Evolutionary conservation across 2,329 filamentous ascomycete species (phyloP), one percentile per base, ranked within the genome.

Genomic region (Fusarium redolens): DNA sequence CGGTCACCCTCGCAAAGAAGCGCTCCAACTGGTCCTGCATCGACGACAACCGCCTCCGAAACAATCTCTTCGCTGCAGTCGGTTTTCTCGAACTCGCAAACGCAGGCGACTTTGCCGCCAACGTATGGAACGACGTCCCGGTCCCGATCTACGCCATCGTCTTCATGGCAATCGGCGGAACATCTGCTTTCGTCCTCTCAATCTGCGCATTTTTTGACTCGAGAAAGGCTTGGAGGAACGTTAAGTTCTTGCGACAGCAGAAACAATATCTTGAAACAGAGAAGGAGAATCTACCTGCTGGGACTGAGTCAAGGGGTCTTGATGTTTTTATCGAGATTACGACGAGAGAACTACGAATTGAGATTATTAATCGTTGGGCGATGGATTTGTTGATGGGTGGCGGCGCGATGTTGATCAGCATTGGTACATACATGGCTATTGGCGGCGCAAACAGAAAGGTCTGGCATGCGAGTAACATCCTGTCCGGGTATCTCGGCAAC

Each of bases 401-500:
- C 20, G 86, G 86, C 0, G 84, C 86, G 0, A 61, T 89, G 3
- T 72, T 88, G 5, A 87, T 90, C 20, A 85, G 84, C 10, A 73
- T 82, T 0, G 88, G 88, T 13, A 88, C 88, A 1, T 82, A 85
- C 64, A 82, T 89, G 83, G 88, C 88, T 14, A 88, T 89, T 20
- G 85, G 80, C 3, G 87, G 88, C 3, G 83, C 81, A 1, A 81
- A 88, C 54, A 78, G 35, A 0, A 65, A 40, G 0, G 81, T 88
- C 1, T 89, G 78, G 61, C 7, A 78, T 1, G 83, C 85, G 1
- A 88, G 85, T 72, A 90, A 90, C 61, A 76, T 89, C 4, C 76
- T 89, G 0, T 88, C 87, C 0, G 88, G 88, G 3, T 89, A 88
- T 65, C 80, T 90, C 22, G 88, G 88, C 5, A 89, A 90, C 64